Percentiles rank a stretch among this genome's conserved stretches.
These are phyloP conservation scores for Breynia disticha DNA, from an alignment of 441 rosid genomes.

Conservation along the genomic window DNA sequence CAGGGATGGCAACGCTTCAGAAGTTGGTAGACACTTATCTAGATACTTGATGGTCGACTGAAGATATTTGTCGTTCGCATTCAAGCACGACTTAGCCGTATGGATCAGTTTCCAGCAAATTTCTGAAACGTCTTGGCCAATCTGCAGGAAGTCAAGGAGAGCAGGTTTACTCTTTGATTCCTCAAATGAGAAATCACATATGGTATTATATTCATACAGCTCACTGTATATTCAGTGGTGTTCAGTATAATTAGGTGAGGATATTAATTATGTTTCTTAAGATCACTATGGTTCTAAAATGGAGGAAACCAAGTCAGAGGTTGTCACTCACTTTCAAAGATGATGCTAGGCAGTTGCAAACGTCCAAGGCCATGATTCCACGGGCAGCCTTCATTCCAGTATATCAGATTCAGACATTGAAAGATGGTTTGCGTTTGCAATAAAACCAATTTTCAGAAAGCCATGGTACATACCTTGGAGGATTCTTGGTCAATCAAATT, in stretches of 20 bases:
- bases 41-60: conserved; percentile 43
- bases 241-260: too few species aligned
- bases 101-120: conserved; percentile 59
- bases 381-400: conserved; percentile 38
- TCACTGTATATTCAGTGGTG: too few species aligned
- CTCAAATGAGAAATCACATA: too few species aligned
- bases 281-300: background rate
- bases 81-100: conserved; percentile 49
- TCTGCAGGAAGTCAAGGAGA: conserved; percentile 29
- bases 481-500: conserved; percentile 52
- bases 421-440: background rate
- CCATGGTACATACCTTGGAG: conserved; percentile 35
- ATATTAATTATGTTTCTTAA: background rate
- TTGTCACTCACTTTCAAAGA: conserved; percentile 45
- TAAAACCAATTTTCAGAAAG: conserved; percentile 3
- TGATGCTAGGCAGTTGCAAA: conserved; percentile 70
- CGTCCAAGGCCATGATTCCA: conserved; percentile 80
- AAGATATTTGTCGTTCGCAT: conserved; percentile 38
- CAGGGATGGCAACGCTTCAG: conserved; percentile 9
- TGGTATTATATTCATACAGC: too few species aligned
- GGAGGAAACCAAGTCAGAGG: conserved; percentile 4
- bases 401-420: conserved; percentile 16
- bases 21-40: conserved; percentile 20
- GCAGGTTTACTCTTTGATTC: background rate
- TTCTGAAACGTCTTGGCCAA: conserved; percentile 26